phyloP scores from a whole-genome alignment of 352 stramenopile genomes.

The Globisporangium carolinianum region DNA sequence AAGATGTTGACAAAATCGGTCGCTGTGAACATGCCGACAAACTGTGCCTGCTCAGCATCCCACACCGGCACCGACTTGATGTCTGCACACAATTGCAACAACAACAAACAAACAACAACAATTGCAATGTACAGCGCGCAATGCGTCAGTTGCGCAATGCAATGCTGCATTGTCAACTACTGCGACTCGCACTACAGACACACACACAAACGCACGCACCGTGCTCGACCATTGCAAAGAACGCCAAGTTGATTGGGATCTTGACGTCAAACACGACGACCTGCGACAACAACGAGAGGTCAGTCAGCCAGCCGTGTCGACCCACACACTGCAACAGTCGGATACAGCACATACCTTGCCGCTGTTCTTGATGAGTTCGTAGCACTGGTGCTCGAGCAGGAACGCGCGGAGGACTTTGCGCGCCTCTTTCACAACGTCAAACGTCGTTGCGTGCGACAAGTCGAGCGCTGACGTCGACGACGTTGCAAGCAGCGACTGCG shows the following conservation, averaged over 20 bases:
- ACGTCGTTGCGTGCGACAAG: constrained; percentile 32
- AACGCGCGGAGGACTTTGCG: constrained; percentile 84
- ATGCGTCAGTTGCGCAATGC: too few relatives aligned
- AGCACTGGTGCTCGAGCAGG: constrained; percentile 87
- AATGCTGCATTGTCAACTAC: too few relatives aligned
- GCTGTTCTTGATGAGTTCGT: constrained; percentile 95
- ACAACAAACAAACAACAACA: too few relatives aligned
- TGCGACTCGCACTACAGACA: too few relatives aligned
- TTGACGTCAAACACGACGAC: constrained; percentile 98
- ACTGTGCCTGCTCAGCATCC: constrained; percentile 92
- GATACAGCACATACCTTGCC: constrained; percentile 56
- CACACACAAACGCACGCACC: constrained; percentile 39
- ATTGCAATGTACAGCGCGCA: too few relatives aligned
- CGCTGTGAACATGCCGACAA: constrained; percentile 96
- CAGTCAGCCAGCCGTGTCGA: neutral
- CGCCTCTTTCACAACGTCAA: constrained; percentile 77
- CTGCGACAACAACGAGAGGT: constrained; percentile 9
- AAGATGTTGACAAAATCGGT: constrained; percentile 98
- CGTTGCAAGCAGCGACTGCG: constrained; percentile 9
- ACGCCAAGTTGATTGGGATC: constrained; percentile 98
- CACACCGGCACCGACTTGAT: constrained; percentile 97
- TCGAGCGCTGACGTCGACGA: constrained; percentile 31
- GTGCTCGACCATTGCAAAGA: constrained; percentile 99
- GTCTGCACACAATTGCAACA: constrained; percentile 42
- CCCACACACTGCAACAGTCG: too few relatives aligned